A percentile compares a stretch with the other conserved stretches of the same genome.
Evolutionary conservation across 108 stramenopile species (phyloP).

Genomic region (Pseudonitzschia multiseries): DNA sequence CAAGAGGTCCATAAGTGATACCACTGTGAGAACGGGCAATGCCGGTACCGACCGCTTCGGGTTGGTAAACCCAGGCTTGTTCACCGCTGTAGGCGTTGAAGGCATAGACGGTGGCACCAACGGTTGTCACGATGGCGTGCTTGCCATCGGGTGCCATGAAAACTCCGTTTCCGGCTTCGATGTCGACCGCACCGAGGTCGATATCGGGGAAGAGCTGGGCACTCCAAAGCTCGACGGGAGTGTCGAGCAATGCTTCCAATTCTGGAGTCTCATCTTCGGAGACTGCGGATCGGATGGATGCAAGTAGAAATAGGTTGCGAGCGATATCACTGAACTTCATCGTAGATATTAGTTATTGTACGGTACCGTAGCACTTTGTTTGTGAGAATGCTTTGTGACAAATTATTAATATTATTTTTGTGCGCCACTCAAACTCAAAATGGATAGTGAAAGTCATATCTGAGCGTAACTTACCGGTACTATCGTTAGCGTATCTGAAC

Average conservation of each 20-base stretch:
- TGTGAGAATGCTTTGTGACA: not conserved
- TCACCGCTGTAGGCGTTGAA: slow-evolving; percentile 24
- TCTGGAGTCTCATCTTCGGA: not conserved
- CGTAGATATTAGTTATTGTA: not conserved
- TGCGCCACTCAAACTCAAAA: too few species aligned
- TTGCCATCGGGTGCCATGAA: slow-evolving; percentile 28
- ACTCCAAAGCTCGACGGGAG: slow-evolving; percentile 8
- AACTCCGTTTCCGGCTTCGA: slow-evolving; percentile 35
- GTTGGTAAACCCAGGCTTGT: slow-evolving; percentile 25
- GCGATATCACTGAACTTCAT: not conserved
- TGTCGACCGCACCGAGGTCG: slow-evolving; percentile 12
- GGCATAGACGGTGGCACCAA: slow-evolving; percentile 29
- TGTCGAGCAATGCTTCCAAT: not conserved
- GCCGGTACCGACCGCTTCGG: slow-evolving; percentile 3
- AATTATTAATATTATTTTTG: too few species aligned
- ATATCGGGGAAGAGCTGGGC: slow-evolving; percentile 12
- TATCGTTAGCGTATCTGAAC: too few species aligned
- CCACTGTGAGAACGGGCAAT: slow-evolving; percentile 32
- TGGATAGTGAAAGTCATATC: too few species aligned
- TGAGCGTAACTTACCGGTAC: too few species aligned
- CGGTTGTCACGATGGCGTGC: slow-evolving; percentile 24
- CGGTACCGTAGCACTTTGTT: not conserved
- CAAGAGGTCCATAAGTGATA: slow-evolving; percentile 19
- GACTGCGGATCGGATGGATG: not conserved
- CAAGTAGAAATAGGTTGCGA: not conserved